Conservation (phyloP, 1,139 yeast species). For the Zygosaccharomyces pseudobailii region DNA sequence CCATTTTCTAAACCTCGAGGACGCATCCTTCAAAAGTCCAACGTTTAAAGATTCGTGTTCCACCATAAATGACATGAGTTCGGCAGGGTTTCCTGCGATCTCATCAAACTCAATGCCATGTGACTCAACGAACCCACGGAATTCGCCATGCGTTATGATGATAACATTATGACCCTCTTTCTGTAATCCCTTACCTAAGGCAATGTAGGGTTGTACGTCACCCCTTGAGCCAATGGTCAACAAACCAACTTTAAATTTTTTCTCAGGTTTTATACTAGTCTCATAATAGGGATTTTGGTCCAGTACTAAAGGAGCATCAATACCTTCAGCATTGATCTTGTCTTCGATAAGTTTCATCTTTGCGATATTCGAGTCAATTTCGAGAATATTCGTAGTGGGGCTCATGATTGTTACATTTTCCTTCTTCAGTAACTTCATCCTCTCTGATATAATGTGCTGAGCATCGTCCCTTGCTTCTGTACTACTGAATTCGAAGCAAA, state of each 20-base stretch:
- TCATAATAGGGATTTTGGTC: conserved; percentile 59
- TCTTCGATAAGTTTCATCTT: conserved; percentile 61
- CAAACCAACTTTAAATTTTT: conserved; percentile 57
- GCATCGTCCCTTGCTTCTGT: conserved; percentile 66
- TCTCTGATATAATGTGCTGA: conserved; percentile 10
- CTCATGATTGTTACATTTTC: conserved; percentile 9
- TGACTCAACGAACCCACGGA: conserved; percentile 63
- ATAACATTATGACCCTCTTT: conserved; percentile 79
- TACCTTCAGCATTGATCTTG: conserved; percentile 53
- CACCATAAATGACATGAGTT: conserved; percentile 88
- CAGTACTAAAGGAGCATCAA: conserved; percentile 60
- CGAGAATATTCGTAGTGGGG: conserved; percentile 38
- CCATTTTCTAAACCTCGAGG: conserved; percentile 74
- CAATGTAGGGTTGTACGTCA: conserved; percentile 93
- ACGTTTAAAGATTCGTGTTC: conserved; percentile 85
- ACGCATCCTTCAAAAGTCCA: conserved; percentile 77
- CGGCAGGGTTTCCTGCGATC: conserved; percentile 92
- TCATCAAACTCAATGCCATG: conserved; percentile 66
- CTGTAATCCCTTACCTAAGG: conserved; percentile 72
- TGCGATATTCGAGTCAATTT: conserved; percentile 44
- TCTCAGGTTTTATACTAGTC: conserved; percentile 47
- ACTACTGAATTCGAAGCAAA: conserved; percentile 69
- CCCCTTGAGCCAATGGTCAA: conserved; percentile 93
- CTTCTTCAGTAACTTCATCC: conserved; percentile 6
- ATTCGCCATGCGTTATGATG: conserved; percentile 83